These are phyloP conservation scores for Podospora didyma DNA, from an alignment of 495 filamentous ascomycete species.

Conservation along the genomic window DNA sequence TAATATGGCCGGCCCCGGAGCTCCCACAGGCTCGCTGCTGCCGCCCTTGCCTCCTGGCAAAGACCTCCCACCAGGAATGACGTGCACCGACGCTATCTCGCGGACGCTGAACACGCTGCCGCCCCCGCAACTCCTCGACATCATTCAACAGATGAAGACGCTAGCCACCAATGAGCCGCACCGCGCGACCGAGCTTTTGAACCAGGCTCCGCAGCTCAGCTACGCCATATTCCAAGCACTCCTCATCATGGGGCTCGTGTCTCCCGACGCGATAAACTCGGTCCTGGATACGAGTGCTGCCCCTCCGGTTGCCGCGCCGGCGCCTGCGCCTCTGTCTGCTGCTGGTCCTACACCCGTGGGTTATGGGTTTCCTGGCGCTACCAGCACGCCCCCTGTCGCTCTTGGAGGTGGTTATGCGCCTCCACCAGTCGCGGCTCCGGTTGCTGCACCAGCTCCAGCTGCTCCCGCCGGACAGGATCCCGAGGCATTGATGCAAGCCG, in stretches of 20 bases:
- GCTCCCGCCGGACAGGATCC: constrained; percentile 49
- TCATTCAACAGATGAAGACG: constrained; percentile 90
- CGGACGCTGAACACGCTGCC: constrained; percentile 81
- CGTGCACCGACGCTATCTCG: constrained; percentile 85
- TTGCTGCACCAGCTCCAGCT: constrained; percentile 32
- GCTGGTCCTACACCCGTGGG: constrained; percentile 16
- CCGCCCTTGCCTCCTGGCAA: constrained; percentile 81
- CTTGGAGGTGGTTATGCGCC: constrained; percentile 32
- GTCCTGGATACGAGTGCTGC: constrained; percentile 36
- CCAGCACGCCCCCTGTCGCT: constrained; percentile 50
- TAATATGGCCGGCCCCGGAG: too few species aligned
- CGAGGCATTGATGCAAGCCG: constrained; percentile 67
- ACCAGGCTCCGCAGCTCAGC: constrained; percentile 85
- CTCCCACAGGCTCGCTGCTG: constrained; percentile 38
- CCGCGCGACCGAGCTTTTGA: constrained; percentile 81
- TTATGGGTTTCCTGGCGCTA: constrained; percentile 54
- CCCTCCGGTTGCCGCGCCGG: constrained; percentile 20
- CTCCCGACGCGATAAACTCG: constrained; percentile 49
- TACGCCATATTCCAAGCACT: constrained; percentile 97
- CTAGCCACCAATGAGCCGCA: constrained; percentile 74
- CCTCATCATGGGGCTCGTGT: constrained; percentile 88
- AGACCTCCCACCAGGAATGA: constrained; percentile 74
- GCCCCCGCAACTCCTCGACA: constrained; percentile 86
- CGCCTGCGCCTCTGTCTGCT: background rate
- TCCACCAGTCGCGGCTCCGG: constrained; percentile 35